Conservation (phyloP, 2,329 filamentous ascomycete species). For the Niveomyces coronatus region DNA sequence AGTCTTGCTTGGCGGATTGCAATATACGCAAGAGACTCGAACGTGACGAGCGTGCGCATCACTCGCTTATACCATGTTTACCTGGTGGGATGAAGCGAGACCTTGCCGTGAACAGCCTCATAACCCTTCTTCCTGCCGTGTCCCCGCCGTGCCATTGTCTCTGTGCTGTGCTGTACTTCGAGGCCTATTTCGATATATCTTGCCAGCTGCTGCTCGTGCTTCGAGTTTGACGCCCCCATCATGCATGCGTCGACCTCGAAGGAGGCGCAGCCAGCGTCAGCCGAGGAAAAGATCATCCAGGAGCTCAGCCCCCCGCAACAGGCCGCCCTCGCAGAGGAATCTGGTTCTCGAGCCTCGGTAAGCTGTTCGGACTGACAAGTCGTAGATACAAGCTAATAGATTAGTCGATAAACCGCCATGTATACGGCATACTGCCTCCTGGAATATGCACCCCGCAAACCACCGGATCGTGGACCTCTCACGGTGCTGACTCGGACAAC, state of each 20-base stretch:
- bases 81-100: not conserved
- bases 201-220: not conserved
- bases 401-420: slow-evolving; percentile 25
- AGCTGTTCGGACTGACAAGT: not conserved
- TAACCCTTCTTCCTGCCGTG: no score
- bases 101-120: no score
- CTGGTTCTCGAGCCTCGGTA: slow-evolving; percentile 21
- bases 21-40: no score
- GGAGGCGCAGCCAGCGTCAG: slow-evolving; percentile 4
- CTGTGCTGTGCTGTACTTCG: not conserved
- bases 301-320: slow-evolving; percentile 10
- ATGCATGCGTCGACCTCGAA: not conserved
- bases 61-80: slow-evolving; percentile 1
- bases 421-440: slow-evolving; percentile 21
- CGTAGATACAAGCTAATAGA: not conserved
- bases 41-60: not conserved
- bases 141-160: no score
- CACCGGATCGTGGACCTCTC: slow-evolving; percentile 22
- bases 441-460: slow-evolving; percentile 23
- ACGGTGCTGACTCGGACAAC: slow-evolving; percentile 22
- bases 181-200: not conserved
- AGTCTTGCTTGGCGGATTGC: not conserved
- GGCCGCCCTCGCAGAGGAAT: slow-evolving; percentile 2
- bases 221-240: not conserved
- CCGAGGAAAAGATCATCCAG: slow-evolving; percentile 6